Evolutionary conservation across 1,139 yeast genomes (phyloP).

Genomic region (Debaryomycetaceae sp.): DNA sequence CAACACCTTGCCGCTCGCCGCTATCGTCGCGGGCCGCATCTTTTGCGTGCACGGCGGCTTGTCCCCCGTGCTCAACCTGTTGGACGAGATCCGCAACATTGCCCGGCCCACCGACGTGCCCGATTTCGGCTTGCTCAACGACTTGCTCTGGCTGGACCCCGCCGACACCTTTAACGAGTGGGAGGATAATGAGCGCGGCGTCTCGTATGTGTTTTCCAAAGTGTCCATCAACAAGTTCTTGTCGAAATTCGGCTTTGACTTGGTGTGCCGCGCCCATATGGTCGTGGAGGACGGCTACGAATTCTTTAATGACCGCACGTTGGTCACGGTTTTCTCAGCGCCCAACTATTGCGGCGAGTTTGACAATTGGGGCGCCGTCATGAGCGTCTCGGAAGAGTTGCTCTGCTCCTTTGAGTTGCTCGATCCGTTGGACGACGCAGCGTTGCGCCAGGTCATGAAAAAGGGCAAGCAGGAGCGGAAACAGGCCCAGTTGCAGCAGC

Average conservation of each 20-base stretch:
- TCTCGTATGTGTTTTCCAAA: constrained; percentile 88
- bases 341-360: constrained; percentile 98
- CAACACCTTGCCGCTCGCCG: constrained; percentile 89
- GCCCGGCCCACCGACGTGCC: constrained; percentile 97
- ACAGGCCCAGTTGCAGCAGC: constrained; percentile 32
- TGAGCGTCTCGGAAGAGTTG: constrained; percentile 90
- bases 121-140: constrained; percentile 87
- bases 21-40: constrained; percentile 90
- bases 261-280: constrained; percentile 97
- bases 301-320: constrained; percentile 84
- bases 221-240: constrained; percentile 88
- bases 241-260: constrained; percentile 79
- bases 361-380: constrained; percentile 98
- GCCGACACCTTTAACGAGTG: constrained; percentile 91
- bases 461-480: constrained; percentile 75
- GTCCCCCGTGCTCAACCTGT: constrained; percentile 78
- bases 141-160: constrained; percentile 93
- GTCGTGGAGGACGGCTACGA: constrained; percentile 98
- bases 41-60: constrained; percentile 97
- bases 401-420: constrained; percentile 85
- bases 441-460: constrained; percentile 86
- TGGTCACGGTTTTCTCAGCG: constrained; percentile 92
- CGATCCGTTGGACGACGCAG: constrained; percentile 89
- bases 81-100: constrained; percentile 86
- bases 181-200: constrained; percentile 98